A percentile compares a stretch with the other conserved stretches of the same genome.
Evolutionary conservation across 2,329 filamentous ascomycete species (phyloP).

Genomic region (Curvularia sp.): DNA sequence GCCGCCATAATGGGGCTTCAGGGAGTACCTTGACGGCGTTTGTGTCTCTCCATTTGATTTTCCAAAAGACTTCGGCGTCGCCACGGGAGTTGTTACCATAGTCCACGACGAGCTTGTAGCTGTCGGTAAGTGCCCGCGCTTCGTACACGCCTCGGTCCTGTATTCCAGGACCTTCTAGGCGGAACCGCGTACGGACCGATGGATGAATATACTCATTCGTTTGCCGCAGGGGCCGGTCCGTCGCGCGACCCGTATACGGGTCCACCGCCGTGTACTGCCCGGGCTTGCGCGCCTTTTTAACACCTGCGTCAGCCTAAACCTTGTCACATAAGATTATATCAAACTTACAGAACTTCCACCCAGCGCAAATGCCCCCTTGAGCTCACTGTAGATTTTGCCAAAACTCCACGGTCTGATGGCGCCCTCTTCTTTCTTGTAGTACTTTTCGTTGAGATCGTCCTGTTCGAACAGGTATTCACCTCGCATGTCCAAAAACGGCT

Average conservation of each 20-base stretch:
- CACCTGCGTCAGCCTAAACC: constrained; percentile 9
- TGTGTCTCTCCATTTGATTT: constrained; percentile 45
- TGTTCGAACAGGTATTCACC: constrained; percentile 57
- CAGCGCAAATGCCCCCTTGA: constrained; percentile 56
- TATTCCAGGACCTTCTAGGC: constrained; percentile 55
- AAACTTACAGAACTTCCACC: constrained; percentile 52
- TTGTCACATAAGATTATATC: neutral
- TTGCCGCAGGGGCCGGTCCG: constrained; percentile 54
- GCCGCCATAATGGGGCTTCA: constrained; percentile 54
- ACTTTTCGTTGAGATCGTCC: constrained; percentile 54
- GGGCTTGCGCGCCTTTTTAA: constrained; percentile 52
- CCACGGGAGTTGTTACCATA: constrained; percentile 38
- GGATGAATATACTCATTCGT: constrained; percentile 62
- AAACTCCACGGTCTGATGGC: constrained; percentile 57
- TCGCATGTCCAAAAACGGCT: constrained; percentile 57
- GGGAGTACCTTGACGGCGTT: constrained; percentile 51
- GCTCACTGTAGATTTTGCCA: constrained; percentile 54
- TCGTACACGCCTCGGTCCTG: constrained; percentile 56
- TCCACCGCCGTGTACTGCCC: constrained; percentile 57
- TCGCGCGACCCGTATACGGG: constrained; percentile 52
- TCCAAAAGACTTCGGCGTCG: constrained; percentile 55
- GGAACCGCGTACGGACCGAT: constrained; percentile 55
- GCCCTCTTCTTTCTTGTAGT: constrained; percentile 53
- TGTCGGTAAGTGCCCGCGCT: constrained; percentile 52
- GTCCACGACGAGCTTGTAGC: constrained; percentile 58